These are phyloP conservation scores for Wolfiporia cocos DNA, from an alignment of 1,284 basidiomycete genomes.

Conservation along the genomic window DNA sequence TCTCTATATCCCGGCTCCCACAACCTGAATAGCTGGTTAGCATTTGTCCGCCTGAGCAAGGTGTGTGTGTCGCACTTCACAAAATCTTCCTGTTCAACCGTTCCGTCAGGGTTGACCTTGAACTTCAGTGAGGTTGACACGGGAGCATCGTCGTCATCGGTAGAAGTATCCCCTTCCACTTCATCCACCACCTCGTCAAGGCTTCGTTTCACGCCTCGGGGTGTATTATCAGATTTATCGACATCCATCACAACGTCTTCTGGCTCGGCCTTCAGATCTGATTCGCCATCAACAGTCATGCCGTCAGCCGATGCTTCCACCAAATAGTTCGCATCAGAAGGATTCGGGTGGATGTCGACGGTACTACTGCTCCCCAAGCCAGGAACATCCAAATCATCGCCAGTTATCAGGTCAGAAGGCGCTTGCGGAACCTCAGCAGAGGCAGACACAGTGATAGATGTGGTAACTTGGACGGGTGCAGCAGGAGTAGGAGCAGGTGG, in stretches of 20 bases:
- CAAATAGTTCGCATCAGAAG: slow-evolving; percentile 5
- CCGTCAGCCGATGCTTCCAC: slow-evolving; percentile 12
- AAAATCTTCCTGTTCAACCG: slow-evolving; percentile 89
- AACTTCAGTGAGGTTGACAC: slow-evolving; percentile 41
- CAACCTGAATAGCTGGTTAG: slow-evolving; percentile 60
- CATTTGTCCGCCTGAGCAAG: slow-evolving; percentile 19
- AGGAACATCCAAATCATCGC: slow-evolving; percentile 25
- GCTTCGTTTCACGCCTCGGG: slow-evolving; percentile 65
- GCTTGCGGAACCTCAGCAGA: slow-evolving; percentile 9
- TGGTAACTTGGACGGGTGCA: slow-evolving; percentile 15
- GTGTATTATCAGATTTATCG: slow-evolving; percentile 12
- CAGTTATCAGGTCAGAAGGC: slow-evolving; percentile 7
- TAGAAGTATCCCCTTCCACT: slow-evolving; percentile 31
- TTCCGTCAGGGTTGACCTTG: slow-evolving; percentile 82
- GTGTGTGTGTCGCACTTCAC: slow-evolving; percentile 91
- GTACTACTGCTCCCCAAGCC: slow-evolving; percentile 21
- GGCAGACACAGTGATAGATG: slow-evolving; percentile 11
- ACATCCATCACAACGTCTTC: slow-evolving; percentile 11
- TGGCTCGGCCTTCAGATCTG: slow-evolving; percentile 8
- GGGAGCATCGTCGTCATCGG: slow-evolving; percentile 41
- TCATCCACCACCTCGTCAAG: slow-evolving; percentile 42
- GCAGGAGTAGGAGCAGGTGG: slow-evolving; percentile 20
- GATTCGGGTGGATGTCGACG: slow-evolving; percentile 1
- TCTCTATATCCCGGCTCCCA: slow-evolving; percentile 96
- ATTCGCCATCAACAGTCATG: slow-evolving; percentile 17